Evolutionary conservation across 495 filamentous ascomycete species (phyloP).

Genomic region (Massariosphaeria phaeospora): DNA sequence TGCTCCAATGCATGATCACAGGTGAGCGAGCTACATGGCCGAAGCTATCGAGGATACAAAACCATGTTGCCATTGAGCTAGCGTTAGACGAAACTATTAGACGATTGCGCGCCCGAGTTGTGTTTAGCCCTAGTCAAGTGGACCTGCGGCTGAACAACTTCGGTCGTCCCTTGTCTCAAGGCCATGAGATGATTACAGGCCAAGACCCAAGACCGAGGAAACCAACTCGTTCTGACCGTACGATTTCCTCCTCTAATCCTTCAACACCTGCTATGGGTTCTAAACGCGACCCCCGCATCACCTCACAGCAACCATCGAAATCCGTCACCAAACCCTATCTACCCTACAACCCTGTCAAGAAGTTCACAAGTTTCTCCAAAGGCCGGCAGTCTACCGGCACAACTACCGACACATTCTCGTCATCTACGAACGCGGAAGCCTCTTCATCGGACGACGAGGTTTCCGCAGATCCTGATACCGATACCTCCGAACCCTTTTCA

Average conservation of each 20-base stretch:
- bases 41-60: constrained; percentile 71
- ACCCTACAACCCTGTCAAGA: neutral
- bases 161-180: constrained; percentile 16
- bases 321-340: constrained; percentile 6
- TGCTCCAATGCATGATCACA: constrained; percentile 65
- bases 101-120: constrained; percentile 65
- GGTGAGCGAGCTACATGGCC: constrained; percentile 91
- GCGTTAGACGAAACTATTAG: constrained; percentile 81
- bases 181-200: neutral
- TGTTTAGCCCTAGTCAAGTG: constrained; percentile 70
- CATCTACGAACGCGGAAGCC: constrained; percentile 12
- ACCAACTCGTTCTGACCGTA: constrained; percentile 5
- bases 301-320: neutral
- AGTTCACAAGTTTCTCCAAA: neutral
- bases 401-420: constrained; percentile 11
- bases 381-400: neutral
- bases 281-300: neutral
- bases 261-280: neutral
- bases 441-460: constrained; percentile 17
- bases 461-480: constrained; percentile 21
- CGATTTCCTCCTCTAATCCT: neutral
- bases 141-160: constrained; percentile 46
- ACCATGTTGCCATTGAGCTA: constrained; percentile 80
- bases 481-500: constrained; percentile 22
- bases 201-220: neutral